Evolutionary conservation across 2,329 filamentous ascomycete species (phyloP).

Genomic region (Lachnellula hyalina): DNA sequence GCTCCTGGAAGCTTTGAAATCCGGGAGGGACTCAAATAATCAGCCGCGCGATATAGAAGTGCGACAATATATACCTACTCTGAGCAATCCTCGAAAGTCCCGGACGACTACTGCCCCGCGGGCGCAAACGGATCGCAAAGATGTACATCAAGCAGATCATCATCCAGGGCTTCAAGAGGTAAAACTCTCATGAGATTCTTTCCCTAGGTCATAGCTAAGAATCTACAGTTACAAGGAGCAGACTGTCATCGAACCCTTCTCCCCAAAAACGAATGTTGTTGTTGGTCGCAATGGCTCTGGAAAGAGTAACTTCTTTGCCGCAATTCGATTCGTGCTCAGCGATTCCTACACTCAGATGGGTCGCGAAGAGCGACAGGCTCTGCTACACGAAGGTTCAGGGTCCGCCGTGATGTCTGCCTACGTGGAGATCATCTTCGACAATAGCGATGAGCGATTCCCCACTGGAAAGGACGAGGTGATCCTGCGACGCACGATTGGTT

Average conservation of each 20-base stretch:
- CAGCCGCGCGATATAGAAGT: not conserved
- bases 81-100: not conserved
- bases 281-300: conserved; percentile 98
- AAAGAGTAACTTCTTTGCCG: conserved; percentile 99
- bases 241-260: conserved; percentile 97
- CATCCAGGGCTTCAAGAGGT: conserved; percentile 99
- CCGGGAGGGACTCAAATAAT: not conserved
- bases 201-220: conserved; percentile 8
- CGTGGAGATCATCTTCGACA: conserved; percentile 98
- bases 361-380: conserved; percentile 88
- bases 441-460: conserved; percentile 90
- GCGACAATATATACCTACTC: not conserved
- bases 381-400: conserved; percentile 96
- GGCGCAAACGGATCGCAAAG: conserved; percentile 28
- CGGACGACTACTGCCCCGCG: conserved; percentile 11
- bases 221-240: conserved; percentile 90
- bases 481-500: conserved; percentile 86
- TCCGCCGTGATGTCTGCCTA: conserved; percentile 99
- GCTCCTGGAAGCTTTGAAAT: not conserved
- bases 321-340: conserved; percentile 95
- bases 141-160: conserved; percentile 99
- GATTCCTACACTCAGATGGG: conserved; percentile 97
- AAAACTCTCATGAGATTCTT: conserved; percentile 22
- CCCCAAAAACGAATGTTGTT: conserved; percentile 94
- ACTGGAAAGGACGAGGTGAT: conserved; percentile 88